Evolutionary conservation across 768 basidiomycete genomes (phyloP), one percentile per base, ranked within the genome.

Genomic region (Russula ochroleuca): DNA sequence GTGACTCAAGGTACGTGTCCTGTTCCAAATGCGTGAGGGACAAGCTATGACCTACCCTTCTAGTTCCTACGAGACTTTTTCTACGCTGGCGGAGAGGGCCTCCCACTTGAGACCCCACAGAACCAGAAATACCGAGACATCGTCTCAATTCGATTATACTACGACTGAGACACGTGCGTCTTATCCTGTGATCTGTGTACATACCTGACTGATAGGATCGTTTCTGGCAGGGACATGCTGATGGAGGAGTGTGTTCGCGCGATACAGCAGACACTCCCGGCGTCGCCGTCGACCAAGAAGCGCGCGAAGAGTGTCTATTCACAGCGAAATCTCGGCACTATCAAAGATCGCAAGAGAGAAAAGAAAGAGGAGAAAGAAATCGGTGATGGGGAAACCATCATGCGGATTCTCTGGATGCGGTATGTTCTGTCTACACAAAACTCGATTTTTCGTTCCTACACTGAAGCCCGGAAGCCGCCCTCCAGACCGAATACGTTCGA

Each of bases 241-340:
- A 94, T 92, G 89, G 90, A 97, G 74, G 94, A 97, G 76, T 97
- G 94, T 68, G 94, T 97, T 21, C 86, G 91, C 9, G 90, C 94
- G 79, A 94, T 96, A 86, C 94, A 96, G 71, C 88, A 92, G 69
- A 88, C 83, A 13, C 78, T 98, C 40, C 83, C 88, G 14, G 80
- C 83, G 5, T 80, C 86, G 1, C 85, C 91, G 8, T 83, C 88
- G 11, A 79, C 90, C 68, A 91, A 90, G 79, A 92, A 90, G 73
- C 87, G 94, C 11, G 89, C 86, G 2, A 98, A 98, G 82, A 93
- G 92, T 64, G 90, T 99, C 21, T 91, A 93, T 67, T 79, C 86
- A 14, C 94, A 96, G 70, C 85, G 94, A 54, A 99, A 98, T 73
- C 83, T 98, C 7, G 96, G 96, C 13, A 99, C 97, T 8, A 98